Percentiles rank a stretch among this genome's conserved stretches.
phyloP scores from a whole-genome alignment of 106 monocot species.

The Allium fistulosum region DNA sequence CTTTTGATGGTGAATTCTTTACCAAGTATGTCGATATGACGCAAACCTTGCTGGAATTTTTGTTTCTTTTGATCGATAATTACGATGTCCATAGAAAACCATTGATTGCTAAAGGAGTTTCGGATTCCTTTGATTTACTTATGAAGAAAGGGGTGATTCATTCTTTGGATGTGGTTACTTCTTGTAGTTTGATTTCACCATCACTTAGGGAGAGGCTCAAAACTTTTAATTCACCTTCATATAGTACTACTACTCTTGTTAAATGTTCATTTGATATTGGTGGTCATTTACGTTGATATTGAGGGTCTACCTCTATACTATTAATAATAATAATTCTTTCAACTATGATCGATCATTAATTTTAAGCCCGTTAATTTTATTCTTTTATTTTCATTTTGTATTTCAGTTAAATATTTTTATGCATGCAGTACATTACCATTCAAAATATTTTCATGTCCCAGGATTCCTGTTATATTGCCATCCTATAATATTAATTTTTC shows the following conservation, averaged over 20 bases:
- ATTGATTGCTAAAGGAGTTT: constrained; percentile 36
- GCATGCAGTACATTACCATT: no score
- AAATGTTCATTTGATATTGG: neutral
- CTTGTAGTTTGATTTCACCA: constrained; percentile 31
- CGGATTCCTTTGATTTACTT: constrained; percentile 23
- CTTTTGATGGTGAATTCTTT: constrained; percentile 75
- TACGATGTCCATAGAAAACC: constrained; percentile 63
- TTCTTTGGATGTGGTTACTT: constrained; percentile 36
- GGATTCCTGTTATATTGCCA: no score
- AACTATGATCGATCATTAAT: no score
- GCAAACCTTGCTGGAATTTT: constrained; percentile 62
- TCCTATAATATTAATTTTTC: no score
- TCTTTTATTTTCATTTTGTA: no score
- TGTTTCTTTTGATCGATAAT: constrained; percentile 76
- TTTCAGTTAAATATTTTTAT: no score
- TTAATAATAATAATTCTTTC: no score
- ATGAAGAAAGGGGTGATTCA: constrained; percentile 58
- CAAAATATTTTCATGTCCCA: no score
- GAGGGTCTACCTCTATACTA: no score
- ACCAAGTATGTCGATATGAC: constrained; percentile 66
- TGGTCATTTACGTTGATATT: no score
- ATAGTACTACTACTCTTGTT: neutral
- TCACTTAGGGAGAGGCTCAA: constrained; percentile 37
- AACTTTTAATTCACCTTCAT: neutral
- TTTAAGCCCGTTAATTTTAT: no score